Evolutionary conservation across 169 alveolate species (phyloP), one percentile per base, ranked within the genome.

Genomic region (Cryptosporidium meleagridis): DNA sequence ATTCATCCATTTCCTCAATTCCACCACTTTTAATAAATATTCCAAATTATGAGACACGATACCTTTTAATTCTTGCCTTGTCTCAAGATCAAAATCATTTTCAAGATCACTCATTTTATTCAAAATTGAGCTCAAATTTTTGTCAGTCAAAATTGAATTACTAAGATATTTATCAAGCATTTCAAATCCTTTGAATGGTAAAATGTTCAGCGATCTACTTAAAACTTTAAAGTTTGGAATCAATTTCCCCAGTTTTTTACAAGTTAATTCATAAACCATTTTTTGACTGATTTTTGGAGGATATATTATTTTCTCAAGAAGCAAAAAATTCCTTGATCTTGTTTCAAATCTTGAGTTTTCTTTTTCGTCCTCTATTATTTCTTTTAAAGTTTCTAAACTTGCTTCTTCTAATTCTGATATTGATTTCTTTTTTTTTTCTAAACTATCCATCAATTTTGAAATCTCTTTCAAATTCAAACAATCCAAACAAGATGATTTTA

Each of bases 131-230:
- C 1, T n/a, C 33, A 73, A 31, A 2, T 9, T 16, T 7, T 55
- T 55, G 21, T 73, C 86, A 1, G 31, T 35, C 9, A 33, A 5
- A 31, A 53, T 16, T 16, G 86, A 73, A 7, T 73, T 26, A 1
- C 58, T 59, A 26, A 52, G 58, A 33, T 55, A 55, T n/a, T 26
- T 26, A n/a, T 23, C 12, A 48, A 73, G 55, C 8, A 73, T 18
- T n/a, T 73, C 86, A 55, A 53, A 73, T 10, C 70, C 70, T 9
- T 52, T 53, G 12, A 29, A 73, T 10, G 86, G 86, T 18, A 53
- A 14, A 23, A 73, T 59, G 21, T 59, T 59, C 0, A 33, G 52
- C 10, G 71, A 26, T n/a, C 58, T 18, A 26, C 58, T 16, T 16
- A 73, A 18, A 5, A 73, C 2, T 16, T 73, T 59, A 23, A 37